Conservation (phyloP, 768 basidiomycete genomes). For the Russula sp. region DNA sequence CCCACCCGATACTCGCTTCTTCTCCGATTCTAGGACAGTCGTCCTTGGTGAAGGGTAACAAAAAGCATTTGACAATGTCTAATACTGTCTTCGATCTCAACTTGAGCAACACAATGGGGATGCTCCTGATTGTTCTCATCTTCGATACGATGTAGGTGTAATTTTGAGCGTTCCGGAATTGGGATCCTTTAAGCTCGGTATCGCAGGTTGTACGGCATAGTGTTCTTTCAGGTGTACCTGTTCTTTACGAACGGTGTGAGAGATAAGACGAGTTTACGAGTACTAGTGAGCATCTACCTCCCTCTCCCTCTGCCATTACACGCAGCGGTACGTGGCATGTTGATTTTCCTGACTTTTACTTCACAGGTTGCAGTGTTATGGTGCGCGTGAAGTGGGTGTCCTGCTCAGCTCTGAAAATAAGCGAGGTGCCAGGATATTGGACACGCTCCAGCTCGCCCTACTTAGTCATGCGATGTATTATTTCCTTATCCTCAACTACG, state of each 20-base stretch:
- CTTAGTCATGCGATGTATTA: constrained; percentile 1
- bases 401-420: not conserved
- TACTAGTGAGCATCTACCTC: not conserved
- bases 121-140: constrained; percentile 8
- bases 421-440: not conserved
- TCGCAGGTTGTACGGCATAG: constrained; percentile 9
- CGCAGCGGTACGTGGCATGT: not conserved
- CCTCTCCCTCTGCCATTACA: not conserved
- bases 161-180: not conserved
- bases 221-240: not conserved
- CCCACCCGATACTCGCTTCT: too few relatives aligned
- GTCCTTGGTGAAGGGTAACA: not conserved
- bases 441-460: constrained; percentile 9
- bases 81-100: not conserved
- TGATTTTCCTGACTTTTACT: not conserved
- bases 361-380: not conserved
- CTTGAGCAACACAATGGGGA: constrained; percentile 1
- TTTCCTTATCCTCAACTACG: constrained; percentile 4
- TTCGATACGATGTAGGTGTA: not conserved
- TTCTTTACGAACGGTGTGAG: not conserved
- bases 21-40: too few relatives aligned
- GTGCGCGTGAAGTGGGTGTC: not conserved
- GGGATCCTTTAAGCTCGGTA: not conserved
- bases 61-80: not conserved
- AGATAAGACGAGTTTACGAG: not conserved